Percentiles rank a stretch among this genome's conserved stretches.
phyloP scores from a whole-genome alignment of 805 yeast genomes.

The Blastobotrys americana region DNA sequence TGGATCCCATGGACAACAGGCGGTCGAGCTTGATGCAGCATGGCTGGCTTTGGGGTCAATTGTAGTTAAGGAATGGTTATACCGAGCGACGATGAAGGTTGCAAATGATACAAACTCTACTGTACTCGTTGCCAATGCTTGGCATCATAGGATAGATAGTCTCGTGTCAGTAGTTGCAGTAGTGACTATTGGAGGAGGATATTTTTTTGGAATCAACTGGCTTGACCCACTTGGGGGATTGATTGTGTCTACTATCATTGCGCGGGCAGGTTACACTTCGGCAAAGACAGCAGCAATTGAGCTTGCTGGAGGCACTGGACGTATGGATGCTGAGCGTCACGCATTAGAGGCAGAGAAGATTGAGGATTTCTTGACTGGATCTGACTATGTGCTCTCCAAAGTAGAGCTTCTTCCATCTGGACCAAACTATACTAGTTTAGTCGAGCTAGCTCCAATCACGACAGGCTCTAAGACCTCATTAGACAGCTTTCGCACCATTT shows the following conservation, averaged over 20 bases:
- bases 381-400: conserved; percentile 9
- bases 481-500: conserved; percentile 8
- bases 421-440: conserved; percentile 13
- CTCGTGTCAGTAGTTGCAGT: conserved; percentile 87
- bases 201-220: conserved; percentile 69
- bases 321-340: conserved; percentile 1
- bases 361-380: conserved; percentile 9
- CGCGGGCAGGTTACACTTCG: conserved; percentile 78
- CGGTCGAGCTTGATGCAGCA: conserved; percentile 81
- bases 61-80: conserved; percentile 80
- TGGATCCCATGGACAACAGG: conserved; percentile 25
- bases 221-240: conserved; percentile 91
- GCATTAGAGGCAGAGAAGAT: conserved; percentile 9
- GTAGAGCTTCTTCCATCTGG: conserved; percentile 21
- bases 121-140: conserved; percentile 91
- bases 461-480: conserved; percentile 1
- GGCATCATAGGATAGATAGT: conserved; percentile 97
- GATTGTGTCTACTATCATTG: conserved; percentile 70
- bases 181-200: conserved; percentile 79
- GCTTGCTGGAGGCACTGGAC: conserved; percentile 46
- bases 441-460: conserved; percentile 7
- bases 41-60: conserved; percentile 93
- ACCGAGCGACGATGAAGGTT: conserved; percentile 69
- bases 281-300: conserved; percentile 64
- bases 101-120: conserved; percentile 76